Conservation (phyloP, 495 filamentous ascomycete species). For the Xylaria grammica region DNA sequence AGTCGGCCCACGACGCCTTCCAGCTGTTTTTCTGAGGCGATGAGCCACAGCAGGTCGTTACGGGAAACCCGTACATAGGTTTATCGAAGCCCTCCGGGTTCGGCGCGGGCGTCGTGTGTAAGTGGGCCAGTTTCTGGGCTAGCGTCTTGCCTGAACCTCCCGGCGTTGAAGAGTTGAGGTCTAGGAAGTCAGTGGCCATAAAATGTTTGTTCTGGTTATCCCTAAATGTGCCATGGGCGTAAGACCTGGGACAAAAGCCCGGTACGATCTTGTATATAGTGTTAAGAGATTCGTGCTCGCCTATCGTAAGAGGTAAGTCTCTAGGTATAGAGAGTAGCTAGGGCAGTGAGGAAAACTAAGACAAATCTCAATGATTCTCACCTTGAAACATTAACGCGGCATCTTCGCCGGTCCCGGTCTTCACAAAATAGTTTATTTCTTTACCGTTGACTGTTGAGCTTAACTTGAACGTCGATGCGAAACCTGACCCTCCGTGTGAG, state of each 20-base stretch:
- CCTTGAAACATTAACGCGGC: slow-evolving; percentile 79
- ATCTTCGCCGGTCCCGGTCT: slow-evolving; percentile 68
- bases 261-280: slow-evolving; percentile 75
- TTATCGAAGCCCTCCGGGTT: slow-evolving; percentile 61
- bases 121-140: slow-evolving; percentile 74
- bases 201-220: slow-evolving; percentile 62
- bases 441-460: slow-evolving; percentile 57
- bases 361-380: slow-evolving; percentile 15
- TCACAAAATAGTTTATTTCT: slow-evolving; percentile 76
- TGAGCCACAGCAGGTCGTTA: slow-evolving; percentile 82
- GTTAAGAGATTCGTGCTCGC: slow-evolving; percentile 84
- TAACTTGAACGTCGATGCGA: slow-evolving; percentile 75
- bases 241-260: slow-evolving; percentile 72
- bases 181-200: slow-evolving; percentile 82
- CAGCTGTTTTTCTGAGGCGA: slow-evolving; percentile 79
- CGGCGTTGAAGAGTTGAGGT: slow-evolving; percentile 54
- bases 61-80: slow-evolving; percentile 79
- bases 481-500: slow-evolving; percentile 72
- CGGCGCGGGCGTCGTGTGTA: slow-evolving; percentile 80
- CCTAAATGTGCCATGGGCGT: slow-evolving; percentile 69
- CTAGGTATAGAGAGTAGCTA: background rate
- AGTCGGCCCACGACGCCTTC: slow-evolving; percentile 74
- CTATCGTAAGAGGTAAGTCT: slow-evolving; percentile 38
- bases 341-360: too few species aligned
- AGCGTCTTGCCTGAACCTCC: slow-evolving; percentile 57